Evolutionary conservation across 495 filamentous ascomycete species (phyloP), one percentile per base, ranked within the genome.

Genomic region (Penicillium macrosclerotiorum): DNA sequence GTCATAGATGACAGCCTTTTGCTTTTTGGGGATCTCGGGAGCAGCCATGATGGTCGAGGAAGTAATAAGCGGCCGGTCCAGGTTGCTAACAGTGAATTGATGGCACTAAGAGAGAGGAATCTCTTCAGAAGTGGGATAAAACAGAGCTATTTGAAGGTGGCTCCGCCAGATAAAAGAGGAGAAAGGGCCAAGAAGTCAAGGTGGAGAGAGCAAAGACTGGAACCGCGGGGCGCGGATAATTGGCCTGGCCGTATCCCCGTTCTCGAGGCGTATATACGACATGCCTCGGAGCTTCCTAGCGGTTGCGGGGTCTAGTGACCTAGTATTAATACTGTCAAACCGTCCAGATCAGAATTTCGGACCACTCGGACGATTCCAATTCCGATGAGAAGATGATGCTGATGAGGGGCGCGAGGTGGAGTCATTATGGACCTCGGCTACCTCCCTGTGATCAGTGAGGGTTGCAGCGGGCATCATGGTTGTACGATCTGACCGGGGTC

Each of bases 1-100:
- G 62, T 88, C 83, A 59, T 85, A 90, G 43, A 88, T 65, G 27
- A 68, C 67, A 20, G 84, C 86, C 66, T 85, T 88, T 58, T 87
- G 78, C 45, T 71, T 85, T 55, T 74, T 74, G 8, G 83, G 84
- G 27, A 86, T 74, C 9, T 66, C 60, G 9, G 54, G 52, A 9
- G 47, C 46, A 52, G 61, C 39, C 62, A 66, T 68, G 5, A 8
- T 52, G 29, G 44, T 12, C 11, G 16, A 23, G 2, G n/a, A 23
- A 7, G 19, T 4, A 9, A 12, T 22, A 8, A n/a, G n/a, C n/a
- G n/a, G n/a, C n/a, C n/a, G n/a, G n/a, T n/a, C n/a, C n/a, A n/a
- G n/a, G n/a, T n/a, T n/a, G n/a, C n/a, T n/a, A n/a, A n/a, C 3
- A 20, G 14, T 3, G 17, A 8, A 37, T 38, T 1, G 12, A 7